A percentile compares a stretch with the other conserved stretches of the same genome.
Evolutionary conservation across 1,284 basidiomycete genomes (phyloP).

Genomic region (Sporisorium graminicola): DNA sequence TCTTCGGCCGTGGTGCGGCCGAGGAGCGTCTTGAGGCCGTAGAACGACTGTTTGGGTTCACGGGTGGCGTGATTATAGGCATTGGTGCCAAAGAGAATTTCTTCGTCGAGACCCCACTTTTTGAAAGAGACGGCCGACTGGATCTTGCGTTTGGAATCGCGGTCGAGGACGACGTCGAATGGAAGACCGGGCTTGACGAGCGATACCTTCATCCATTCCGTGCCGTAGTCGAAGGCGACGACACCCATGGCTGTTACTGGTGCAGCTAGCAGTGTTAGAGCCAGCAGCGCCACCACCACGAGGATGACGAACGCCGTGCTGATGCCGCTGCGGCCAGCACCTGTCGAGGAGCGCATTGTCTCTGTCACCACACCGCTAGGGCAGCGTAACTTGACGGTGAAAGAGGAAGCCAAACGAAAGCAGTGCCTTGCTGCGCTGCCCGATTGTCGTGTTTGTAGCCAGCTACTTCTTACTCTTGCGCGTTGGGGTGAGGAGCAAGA

Average conservation of each 20-base stretch:
- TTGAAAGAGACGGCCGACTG: constrained; percentile 77
- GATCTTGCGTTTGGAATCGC: constrained; percentile 96
- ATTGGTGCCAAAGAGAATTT: constrained; percentile 88
- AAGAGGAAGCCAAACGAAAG: too few relatives aligned
- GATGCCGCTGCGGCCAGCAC: constrained; percentile 11
- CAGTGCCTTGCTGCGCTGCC: neutral
- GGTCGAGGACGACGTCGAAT: constrained; percentile 95
- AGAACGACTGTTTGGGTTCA: constrained; percentile 88
- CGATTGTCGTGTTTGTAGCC: neutral
- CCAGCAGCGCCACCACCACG: constrained; percentile 22
- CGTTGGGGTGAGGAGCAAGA: neutral
- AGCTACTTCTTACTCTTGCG: neutral
- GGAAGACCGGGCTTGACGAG: constrained; percentile 95
- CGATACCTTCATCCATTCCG: constrained; percentile 79
- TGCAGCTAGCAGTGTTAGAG: constrained; percentile 29
- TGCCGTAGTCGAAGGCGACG: constrained; percentile 69
- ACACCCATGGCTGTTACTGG: constrained; percentile 61
- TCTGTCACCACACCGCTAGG: neutral
- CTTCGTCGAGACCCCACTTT: constrained; percentile 70
- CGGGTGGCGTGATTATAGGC: constrained; percentile 87
- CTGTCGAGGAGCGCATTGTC: constrained; percentile 28
- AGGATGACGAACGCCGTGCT: constrained; percentile 31
- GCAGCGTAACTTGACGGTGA: neutral
- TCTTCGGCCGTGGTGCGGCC: constrained; percentile 71
- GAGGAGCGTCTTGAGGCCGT: constrained; percentile 87